Base-by-base conservation (phyloP, 345 rosid species). In the Populus nigra region DNA sequence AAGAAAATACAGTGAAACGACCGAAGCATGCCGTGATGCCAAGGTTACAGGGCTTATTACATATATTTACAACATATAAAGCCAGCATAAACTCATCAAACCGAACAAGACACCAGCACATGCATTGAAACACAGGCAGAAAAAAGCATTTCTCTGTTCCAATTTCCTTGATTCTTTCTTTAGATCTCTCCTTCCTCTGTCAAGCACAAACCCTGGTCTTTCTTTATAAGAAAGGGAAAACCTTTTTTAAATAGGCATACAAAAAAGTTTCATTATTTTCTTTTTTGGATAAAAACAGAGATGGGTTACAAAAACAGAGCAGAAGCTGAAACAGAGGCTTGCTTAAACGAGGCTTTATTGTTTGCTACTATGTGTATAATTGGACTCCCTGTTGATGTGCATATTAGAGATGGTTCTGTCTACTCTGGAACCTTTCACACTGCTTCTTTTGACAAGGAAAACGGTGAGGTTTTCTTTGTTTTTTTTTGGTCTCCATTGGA, bases 311-410 rank as follows among this genome's bases (percentile, higher is more conserved):
- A 67, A 74, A 66, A 67, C 73, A 75, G 82, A 67, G 68, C 50
- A 78, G 79, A 57, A 53, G 39, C 81, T 1, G 85, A 78, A n/a
- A 65, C 76, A 39, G 82, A 82, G 76, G 53, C 55, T n/a, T 77
- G 79, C 47, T 50, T 86, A 72, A 85, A 84, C 73, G 94, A 92
- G 27, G 77, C 92, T 77, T 72, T 90, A 83, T 82, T 94, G 82
- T 80, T 86, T 73, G 94, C 93, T 8, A 91, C 94, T 49, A 85
- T 89, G 90, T 82, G 88, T 81, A 85, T 95, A 69, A 84, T 93
- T 83, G 99, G 92, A 69, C 83, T 86, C 77, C 92, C 89, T 8
- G 99, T 90, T 78, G 94, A 95, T 53, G 98, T 91, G 47, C 90
- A 91, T 76, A 84, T 91, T 80, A 89, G 81, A 79, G 96, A 94